These are phyloP conservation scores for Pseudogymnoascus sp. DNA, from an alignment of 2,329 filamentous ascomycete genomes.

Conservation along the genomic window DNA sequence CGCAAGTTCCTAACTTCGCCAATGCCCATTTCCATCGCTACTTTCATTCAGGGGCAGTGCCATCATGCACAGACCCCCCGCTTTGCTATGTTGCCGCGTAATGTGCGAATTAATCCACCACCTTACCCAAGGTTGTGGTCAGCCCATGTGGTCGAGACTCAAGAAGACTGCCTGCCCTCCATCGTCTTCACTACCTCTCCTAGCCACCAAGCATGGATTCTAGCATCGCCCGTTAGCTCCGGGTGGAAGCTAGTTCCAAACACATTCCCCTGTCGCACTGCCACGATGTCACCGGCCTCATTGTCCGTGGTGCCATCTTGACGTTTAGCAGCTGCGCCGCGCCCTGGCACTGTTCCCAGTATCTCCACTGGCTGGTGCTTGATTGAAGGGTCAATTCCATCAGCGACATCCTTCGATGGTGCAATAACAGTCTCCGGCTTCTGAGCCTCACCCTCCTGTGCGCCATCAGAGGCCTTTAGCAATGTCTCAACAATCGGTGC, in stretches of 20 bases:
- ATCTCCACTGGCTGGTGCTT: conserved; percentile 36
- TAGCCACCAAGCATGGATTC: conserved; percentile 94
- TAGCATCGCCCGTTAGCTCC: conserved; percentile 76
- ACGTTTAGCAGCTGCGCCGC: conserved; percentile 33
- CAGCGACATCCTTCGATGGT: conserved; percentile 17
- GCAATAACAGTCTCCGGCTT: conserved; percentile 31
- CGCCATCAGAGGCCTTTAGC: conserved; percentile 37
- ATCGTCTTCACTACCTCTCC: conserved; percentile 49
- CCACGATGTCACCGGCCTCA: conserved; percentile 67
- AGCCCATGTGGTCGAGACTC: neutral
- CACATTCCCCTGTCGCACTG: conserved; percentile 82
- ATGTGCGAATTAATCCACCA: neutral
- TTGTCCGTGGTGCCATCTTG: conserved; percentile 30
- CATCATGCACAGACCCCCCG: neutral
- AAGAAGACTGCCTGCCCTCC: conserved; percentile 8
- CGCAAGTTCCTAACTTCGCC: neutral
- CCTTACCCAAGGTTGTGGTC: too few species aligned
- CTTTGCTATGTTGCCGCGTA: neutral
- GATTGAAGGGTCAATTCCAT: conserved; percentile 16
- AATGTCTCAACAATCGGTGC: conserved; percentile 88
- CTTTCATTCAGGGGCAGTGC: neutral
- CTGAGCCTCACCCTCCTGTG: conserved; percentile 33
- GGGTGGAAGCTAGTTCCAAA: conserved; percentile 95
- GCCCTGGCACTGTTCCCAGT: conserved; percentile 42
- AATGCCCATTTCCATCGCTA: neutral